Evolutionary conservation across 306 rosid species (phyloP), one percentile per base, ranked within the genome.

Genomic region (Trifolium subterraneum): DNA sequence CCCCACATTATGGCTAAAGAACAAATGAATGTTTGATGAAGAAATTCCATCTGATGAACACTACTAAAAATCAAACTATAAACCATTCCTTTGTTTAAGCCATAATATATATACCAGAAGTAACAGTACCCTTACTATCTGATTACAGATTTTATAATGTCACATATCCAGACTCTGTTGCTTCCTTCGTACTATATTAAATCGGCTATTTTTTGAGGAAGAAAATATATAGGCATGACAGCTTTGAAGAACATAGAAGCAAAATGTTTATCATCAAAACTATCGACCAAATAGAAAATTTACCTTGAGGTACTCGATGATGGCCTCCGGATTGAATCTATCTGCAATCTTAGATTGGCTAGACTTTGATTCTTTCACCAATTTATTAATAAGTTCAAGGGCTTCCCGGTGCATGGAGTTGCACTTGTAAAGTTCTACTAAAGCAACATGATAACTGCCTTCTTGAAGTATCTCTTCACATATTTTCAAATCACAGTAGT

Each of bases 241-340:
- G 62, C 59, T 38, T 22, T 12, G 14, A 11, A 29, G 71, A 51
- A 55, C 59, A 11, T 41, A 38, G 11, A 78, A 51, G 47, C 31
- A n/a, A 70, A 64, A 51, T 18, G 6, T 69, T 2, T 75, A 56
- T 27, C 66, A 52, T 74, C 47, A 56, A 78, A 35, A 59, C 33
- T 73, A 16, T 65, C 67, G 20, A 58, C 50, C 39, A 72, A 63
- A 45, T 23, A 55, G 59, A 76, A 78, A 73, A 61, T 68, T 59
- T 65, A 87, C 99, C 99, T 95, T 95, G 86, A 95, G 99, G 87
- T 95, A 95, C 75, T 95, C 96, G 67, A 95, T 88, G 56, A 92
- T 88, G 81, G 85, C 83, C 78, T 95, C 97, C 0, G 98, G 96
- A 83, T 85, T 92, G 74, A 92, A 90, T 61, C 68, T 90, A 58